These are phyloP conservation scores for Ramaria sp. DNA, from an alignment of 768 basidiomycete species.

Conservation along the genomic window DNA sequence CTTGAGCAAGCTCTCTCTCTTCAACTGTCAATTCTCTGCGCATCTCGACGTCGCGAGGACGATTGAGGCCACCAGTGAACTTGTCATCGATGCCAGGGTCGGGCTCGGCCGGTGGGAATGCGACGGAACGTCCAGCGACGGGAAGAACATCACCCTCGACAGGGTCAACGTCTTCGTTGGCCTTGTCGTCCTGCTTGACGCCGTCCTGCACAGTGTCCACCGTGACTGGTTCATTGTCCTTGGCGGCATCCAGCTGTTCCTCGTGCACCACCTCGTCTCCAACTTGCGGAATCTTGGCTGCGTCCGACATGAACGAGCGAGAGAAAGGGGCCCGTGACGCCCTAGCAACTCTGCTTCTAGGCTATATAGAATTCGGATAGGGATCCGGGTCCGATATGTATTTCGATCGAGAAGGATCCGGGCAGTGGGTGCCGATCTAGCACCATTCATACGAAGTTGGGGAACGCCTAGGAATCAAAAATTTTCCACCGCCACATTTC, in stretches of 20 bases:
- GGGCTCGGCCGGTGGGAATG: slow-evolving; percentile 32
- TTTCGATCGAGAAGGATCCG: too few species aligned
- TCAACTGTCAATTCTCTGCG: slow-evolving; percentile 54
- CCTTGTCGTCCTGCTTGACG: background rate
- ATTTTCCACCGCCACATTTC: too few species aligned
- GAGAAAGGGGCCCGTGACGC: too few species aligned
- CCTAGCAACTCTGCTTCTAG: too few species aligned
- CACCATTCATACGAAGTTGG: too few species aligned
- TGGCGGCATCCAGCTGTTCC: too few species aligned
- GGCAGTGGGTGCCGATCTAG: too few species aligned
- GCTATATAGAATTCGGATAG: too few species aligned
- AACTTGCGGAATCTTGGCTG: background rate
- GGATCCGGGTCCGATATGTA: too few species aligned
- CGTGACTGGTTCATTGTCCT: too few species aligned
- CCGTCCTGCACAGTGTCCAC: background rate
- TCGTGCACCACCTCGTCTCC: too few species aligned
- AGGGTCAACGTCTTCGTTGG: background rate
- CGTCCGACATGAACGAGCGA: background rate
- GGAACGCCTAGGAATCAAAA: too few species aligned
- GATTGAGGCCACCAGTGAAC: slow-evolving; percentile 17
- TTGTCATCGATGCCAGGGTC: slow-evolving; percentile 28
- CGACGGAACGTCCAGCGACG: slow-evolving; percentile 30
- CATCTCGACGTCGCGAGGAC: slow-evolving; percentile 49
- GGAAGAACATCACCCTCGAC: background rate
- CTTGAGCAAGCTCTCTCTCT: slow-evolving; percentile 52